Percentiles rank a stretch among this genome's conserved stretches.
These are phyloP conservation scores for Malus hybrid DNA, from an alignment of 331 rosid species.

Conservation along the genomic window DNA sequence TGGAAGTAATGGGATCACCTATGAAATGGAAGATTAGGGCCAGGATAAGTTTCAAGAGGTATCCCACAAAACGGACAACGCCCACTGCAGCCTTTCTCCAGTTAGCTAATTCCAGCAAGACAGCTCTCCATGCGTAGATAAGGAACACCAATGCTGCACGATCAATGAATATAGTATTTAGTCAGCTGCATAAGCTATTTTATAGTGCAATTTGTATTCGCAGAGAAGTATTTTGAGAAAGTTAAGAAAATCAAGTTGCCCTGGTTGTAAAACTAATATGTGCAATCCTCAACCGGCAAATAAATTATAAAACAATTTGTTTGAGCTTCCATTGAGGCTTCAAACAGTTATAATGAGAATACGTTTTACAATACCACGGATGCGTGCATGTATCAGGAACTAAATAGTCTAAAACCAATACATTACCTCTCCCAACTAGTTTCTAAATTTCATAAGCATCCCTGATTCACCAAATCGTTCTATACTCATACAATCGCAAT, in stretches of 20 bases:
- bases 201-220: neutral
- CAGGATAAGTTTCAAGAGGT: constrained; percentile 41
- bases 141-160: constrained; percentile 66
- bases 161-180: neutral
- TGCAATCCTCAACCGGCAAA: neutral
- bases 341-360: neutral
- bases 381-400: neutral
- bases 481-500: neutral
- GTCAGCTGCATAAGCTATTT: neutral
- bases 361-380: neutral
- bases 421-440: neutral
- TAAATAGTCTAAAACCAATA: neutral
- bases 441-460: neutral
- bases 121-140: constrained; percentile 88
- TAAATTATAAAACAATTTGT: neutral
- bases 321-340: neutral
- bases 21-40: constrained; percentile 59
- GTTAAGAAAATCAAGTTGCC: neutral
- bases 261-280: neutral
- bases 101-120: constrained; percentile 69
- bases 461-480: neutral
- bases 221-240: neutral
- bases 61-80: constrained; percentile 42
- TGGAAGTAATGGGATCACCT: constrained; percentile 70
- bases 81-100: constrained; percentile 57